Conservation (phyloP, 2,329 filamentous ascomycete genomes). For the Hypomyces perniciosus region DNA sequence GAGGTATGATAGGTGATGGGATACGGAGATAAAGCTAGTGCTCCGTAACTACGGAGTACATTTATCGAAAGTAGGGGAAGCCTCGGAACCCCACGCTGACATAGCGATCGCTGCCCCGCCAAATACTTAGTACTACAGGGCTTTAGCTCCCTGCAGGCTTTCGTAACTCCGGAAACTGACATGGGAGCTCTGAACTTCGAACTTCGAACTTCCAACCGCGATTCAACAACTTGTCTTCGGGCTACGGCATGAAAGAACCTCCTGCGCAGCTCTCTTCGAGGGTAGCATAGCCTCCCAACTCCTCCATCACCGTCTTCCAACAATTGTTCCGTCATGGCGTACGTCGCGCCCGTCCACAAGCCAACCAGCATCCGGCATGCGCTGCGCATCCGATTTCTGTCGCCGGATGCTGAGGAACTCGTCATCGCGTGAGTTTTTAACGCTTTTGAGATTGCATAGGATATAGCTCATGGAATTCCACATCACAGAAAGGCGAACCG, state of each 20-base stretch:
- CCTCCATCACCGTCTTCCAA: background rate
- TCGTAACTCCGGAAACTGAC: constrained; percentile 10
- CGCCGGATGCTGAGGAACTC: constrained; percentile 69
- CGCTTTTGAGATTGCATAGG: background rate
- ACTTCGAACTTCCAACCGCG: background rate
- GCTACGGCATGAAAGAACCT: constrained; percentile 17
- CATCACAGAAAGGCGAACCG: constrained; percentile 68
- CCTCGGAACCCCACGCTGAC: constrained; percentile 11
- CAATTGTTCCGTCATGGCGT: constrained; percentile 61
- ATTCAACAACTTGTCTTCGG: constrained; percentile 1
- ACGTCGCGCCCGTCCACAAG: constrained; percentile 86
- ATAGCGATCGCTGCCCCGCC: constrained; percentile 8
- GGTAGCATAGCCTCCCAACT: constrained; percentile 5
- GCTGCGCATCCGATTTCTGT: constrained; percentile 70
- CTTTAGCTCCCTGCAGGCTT: constrained; percentile 20
- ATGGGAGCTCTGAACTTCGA: background rate
- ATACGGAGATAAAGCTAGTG: background rate
- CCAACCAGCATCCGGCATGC: constrained; percentile 90
- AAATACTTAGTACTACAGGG: constrained; percentile 11
- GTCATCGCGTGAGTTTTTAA: constrained; percentile 68
- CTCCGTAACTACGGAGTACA: background rate
- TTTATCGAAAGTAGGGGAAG: background rate
- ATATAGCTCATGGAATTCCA: background rate
- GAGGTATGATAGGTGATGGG: background rate
- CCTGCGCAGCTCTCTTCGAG: constrained; percentile 21